These are phyloP conservation scores for Arthroderma uncinatum DNA, from an alignment of 2,329 filamentous ascomycete species.

Conservation along the genomic window DNA sequence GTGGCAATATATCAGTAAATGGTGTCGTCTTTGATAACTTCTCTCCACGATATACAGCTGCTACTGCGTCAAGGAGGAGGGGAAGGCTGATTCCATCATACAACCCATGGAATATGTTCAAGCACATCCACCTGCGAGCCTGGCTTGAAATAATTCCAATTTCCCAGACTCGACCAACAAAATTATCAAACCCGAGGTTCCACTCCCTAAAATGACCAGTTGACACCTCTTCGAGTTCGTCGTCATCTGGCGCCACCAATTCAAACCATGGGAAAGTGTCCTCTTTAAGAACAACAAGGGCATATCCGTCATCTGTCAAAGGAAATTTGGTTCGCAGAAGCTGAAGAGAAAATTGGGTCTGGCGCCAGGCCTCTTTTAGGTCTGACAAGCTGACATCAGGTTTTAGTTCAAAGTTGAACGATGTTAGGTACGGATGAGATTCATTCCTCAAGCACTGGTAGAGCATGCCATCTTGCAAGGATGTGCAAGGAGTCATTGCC, in stretches of 20 bases:
- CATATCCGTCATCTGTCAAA: slow-evolving; percentile 60
- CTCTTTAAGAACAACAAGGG: slow-evolving; percentile 55
- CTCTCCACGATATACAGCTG: slow-evolving; percentile 38
- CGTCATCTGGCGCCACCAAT: slow-evolving; percentile 19
- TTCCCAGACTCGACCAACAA: slow-evolving; percentile 27
- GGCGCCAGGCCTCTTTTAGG: slow-evolving; percentile 49
- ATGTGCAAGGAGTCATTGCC: slow-evolving; percentile 68
- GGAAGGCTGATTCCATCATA: slow-evolving; percentile 76
- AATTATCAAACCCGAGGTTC: slow-evolving; percentile 42
- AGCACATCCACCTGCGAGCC: slow-evolving; percentile 35
- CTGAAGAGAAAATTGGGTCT: slow-evolving; percentile 43
- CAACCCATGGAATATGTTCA: slow-evolving; percentile 73
- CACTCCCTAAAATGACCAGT: slow-evolving; percentile 38
- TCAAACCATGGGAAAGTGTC: slow-evolving; percentile 37
- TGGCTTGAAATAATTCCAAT: slow-evolving; percentile 23
- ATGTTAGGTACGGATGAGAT: slow-evolving; percentile 61
- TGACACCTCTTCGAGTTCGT: slow-evolving; percentile 27
- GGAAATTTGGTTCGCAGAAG: slow-evolving; percentile 65
- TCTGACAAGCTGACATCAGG: slow-evolving; percentile 34
- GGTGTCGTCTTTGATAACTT: slow-evolving; percentile 33
- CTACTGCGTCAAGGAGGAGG: slow-evolving; percentile 52
- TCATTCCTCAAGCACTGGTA: slow-evolving; percentile 52
- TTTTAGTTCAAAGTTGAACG: slow-evolving; percentile 52
- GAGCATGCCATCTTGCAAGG: slow-evolving; percentile 78
- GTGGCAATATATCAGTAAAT: slow-evolving; percentile 56